Evolutionary conservation across 2,329 filamentous ascomycete genomes (phyloP).

Genomic region (Knufia fluminis): DNA sequence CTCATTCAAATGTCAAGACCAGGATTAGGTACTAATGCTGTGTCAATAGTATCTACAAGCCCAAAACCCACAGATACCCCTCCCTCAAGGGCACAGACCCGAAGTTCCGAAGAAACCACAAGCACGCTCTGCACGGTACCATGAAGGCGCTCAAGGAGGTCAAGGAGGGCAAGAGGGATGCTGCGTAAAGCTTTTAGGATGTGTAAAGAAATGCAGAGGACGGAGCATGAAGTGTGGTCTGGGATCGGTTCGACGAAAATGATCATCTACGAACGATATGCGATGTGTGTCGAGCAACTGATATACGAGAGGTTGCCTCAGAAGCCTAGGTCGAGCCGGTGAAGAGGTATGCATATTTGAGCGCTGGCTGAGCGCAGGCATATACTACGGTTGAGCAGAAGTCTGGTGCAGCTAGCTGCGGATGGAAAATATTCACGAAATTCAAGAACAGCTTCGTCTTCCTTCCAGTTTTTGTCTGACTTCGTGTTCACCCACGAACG

Average conservation of each 20-base stretch:
- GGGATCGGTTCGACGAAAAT: too few species aligned
- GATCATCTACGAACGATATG: too few species aligned
- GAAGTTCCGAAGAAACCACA: conserved; percentile 99
- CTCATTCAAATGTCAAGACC: too few species aligned
- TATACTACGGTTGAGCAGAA: neutral
- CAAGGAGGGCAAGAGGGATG: conserved; percentile 88
- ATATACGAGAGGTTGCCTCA: too few species aligned
- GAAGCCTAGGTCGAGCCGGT: too few species aligned
- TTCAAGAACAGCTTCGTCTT: neutral
- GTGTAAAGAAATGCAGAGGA: too few species aligned
- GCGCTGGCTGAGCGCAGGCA: too few species aligned
- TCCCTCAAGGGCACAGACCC: conserved; percentile 98
- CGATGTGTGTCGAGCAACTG: too few species aligned
- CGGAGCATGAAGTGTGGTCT: too few species aligned
- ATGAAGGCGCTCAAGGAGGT: conserved; percentile 98
- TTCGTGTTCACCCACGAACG: too few species aligned
- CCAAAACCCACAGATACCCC: conserved; percentile 97
- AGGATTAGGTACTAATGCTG: neutral
- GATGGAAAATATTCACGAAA: neutral
- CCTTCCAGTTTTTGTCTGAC: neutral
- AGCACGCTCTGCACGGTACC: conserved; percentile 98
- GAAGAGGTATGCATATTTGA: too few species aligned
- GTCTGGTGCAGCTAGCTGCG: neutral
- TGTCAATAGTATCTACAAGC: conserved; percentile 97
- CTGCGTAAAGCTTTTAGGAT: conserved; percentile 50